Percentiles rank a stretch among this genome's conserved stretches.
phyloP scores from a whole-genome alignment of 768 basidiomycete species.

The Lepiota venenata region DNA sequence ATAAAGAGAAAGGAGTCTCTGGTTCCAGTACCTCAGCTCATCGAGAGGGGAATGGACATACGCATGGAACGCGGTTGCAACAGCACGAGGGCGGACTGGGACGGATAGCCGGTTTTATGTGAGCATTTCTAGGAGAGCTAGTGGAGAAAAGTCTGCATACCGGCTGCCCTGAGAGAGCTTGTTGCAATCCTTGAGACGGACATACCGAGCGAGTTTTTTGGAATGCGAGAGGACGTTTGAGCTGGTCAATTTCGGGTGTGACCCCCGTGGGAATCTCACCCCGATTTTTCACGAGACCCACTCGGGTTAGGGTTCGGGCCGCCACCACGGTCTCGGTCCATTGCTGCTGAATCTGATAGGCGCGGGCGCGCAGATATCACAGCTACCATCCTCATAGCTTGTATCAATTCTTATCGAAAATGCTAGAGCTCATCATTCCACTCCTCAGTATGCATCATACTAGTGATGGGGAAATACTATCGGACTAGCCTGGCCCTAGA shows the following conservation, averaged over 20 bases:
- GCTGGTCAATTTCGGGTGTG: conserved; percentile 22
- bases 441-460: no score
- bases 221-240: conserved; percentile 23
- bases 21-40: conserved; percentile 7
- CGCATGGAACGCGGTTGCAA: conserved; percentile 43
- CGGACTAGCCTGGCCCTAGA: no score
- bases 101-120: conserved; percentile 3
- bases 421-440: no score
- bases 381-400: no score
- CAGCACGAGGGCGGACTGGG: conserved; percentile 53
- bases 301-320: conserved; percentile 29
- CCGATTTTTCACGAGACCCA: conserved; percentile 37
- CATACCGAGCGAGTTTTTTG: conserved; percentile 22
- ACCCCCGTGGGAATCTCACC: conserved; percentile 32
- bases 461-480: no score
- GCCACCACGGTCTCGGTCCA: no score
- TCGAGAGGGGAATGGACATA: conserved; percentile 35
- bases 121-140: background rate
- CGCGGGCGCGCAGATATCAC: no score
- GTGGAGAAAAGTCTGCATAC: conserved; percentile 29
- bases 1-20: conserved; percentile 12
- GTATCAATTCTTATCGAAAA: no score
- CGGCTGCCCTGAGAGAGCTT: conserved; percentile 58
- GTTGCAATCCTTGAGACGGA: conserved; percentile 77
- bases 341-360: no score